These are phyloP conservation scores for Septoria linicola DNA, from an alignment of 2,329 filamentous ascomycete genomes.

Conservation along the genomic window DNA sequence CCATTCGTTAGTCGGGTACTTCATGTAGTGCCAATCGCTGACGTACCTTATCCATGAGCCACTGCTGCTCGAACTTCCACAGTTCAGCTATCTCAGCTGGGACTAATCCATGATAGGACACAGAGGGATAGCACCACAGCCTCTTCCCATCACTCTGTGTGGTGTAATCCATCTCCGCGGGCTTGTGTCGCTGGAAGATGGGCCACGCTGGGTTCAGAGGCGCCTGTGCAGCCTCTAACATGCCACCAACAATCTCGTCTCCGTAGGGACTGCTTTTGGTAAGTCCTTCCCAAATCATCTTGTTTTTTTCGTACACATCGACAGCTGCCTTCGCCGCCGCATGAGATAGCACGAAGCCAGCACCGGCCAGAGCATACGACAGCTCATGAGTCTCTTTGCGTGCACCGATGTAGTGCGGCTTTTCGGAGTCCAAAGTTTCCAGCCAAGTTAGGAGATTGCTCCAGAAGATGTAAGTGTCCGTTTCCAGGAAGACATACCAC, in stretches of 20 bases:
- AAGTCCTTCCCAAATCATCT: conserved; percentile 33
- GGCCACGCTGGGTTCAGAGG: conserved; percentile 28
- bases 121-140: conserved; percentile 33
- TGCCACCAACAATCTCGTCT: conserved; percentile 30
- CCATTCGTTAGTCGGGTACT: not conserved
- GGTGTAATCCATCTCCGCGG: conserved; percentile 41
- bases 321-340: conserved; percentile 37
- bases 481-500: conserved; percentile 56
- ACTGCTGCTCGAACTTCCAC: conserved; percentile 34
- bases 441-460: conserved; percentile 47
- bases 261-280: conserved; percentile 30
- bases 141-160: conserved; percentile 30
- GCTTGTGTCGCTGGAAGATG: conserved; percentile 35
- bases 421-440: conserved; percentile 44
- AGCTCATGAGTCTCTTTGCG: conserved; percentile 47
- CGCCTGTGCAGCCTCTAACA: conserved; percentile 25
- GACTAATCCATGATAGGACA: conserved; percentile 31
- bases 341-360: conserved; percentile 46
- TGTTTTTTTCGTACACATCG: conserved; percentile 43
- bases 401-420: conserved; percentile 50
- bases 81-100: conserved; percentile 26
- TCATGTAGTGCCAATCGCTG: not conserved
- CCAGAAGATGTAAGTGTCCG: conserved; percentile 50
- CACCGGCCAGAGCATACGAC: conserved; percentile 42
- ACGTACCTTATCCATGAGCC: conserved; percentile 24